Evolutionary conservation across 352 stramenopile genomes (phyloP).

Genomic region (Phytophthora aleatoria): DNA sequence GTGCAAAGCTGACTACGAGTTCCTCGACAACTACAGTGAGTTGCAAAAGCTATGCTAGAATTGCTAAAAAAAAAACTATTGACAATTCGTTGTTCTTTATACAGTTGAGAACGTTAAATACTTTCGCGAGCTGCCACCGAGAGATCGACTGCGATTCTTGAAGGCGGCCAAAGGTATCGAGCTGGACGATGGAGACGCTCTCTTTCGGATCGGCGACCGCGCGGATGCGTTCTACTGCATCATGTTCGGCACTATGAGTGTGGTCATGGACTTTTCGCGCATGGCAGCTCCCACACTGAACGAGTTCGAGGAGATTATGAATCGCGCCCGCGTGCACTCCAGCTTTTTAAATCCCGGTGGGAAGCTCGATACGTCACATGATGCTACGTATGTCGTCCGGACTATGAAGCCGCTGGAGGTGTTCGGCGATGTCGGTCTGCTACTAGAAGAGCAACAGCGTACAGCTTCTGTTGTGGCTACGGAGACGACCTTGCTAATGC

Average conservation of each 20-base stretch:
- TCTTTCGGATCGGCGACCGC: conserved; percentile 73
- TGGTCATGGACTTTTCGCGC: conserved; percentile 77
- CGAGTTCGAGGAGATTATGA: conserved; percentile 79
- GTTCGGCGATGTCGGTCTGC: conserved; percentile 70
- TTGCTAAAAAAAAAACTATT: neutral
- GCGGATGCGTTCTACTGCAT: conserved; percentile 81
- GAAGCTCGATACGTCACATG: conserved; percentile 44
- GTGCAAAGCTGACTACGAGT: conserved; percentile 63
- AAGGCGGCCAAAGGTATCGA: conserved; percentile 69
- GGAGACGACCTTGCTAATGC: conserved; percentile 72
- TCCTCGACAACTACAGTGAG: conserved; percentile 67
- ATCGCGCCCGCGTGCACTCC: conserved; percentile 66
- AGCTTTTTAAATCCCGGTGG: conserved; percentile 68
- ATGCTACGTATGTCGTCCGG: conserved; percentile 65
- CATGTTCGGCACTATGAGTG: conserved; percentile 75
- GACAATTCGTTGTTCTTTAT: neutral
- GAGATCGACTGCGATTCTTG: conserved; percentile 63
- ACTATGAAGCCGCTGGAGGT: conserved; percentile 70
- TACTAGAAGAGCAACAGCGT: conserved; percentile 59
- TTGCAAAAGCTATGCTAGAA: neutral
- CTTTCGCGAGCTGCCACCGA: conserved; percentile 59
- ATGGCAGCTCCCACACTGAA: conserved; percentile 66
- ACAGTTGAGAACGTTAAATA: conserved; percentile 67
- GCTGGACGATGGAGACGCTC: conserved; percentile 61
- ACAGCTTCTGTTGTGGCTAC: conserved; percentile 72